These are phyloP conservation scores for Mycena filopes DNA, from an alignment of 768 basidiomycete species.

Conservation along the genomic window DNA sequence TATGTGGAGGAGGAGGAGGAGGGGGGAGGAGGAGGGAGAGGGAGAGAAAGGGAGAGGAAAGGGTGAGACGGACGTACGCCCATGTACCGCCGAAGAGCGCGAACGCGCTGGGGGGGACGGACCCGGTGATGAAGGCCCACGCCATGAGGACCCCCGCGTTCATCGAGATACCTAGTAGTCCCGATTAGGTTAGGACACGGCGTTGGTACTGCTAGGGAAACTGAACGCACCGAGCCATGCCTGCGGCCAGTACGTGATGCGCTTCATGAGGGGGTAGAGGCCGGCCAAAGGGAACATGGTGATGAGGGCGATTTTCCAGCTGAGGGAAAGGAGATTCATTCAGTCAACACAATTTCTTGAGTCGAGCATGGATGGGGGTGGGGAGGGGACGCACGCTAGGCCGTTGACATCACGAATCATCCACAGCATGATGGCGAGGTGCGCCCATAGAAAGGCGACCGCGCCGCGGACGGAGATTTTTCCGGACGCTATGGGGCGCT, in stretches of 20 bases:
- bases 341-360: no score
- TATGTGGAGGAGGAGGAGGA: background rate
- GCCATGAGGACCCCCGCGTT: slow-evolving; percentile 36
- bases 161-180: slow-evolving; percentile 36
- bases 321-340: slow-evolving; percentile 11
- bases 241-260: slow-evolving; percentile 54
- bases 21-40: no score
- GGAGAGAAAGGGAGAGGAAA: no score
- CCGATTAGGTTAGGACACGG: background rate
- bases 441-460: slow-evolving; percentile 36
- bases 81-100: slow-evolving; percentile 29
- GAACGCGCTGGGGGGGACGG: slow-evolving; percentile 23
- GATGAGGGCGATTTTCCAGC: slow-evolving; percentile 34
- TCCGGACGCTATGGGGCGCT: slow-evolving; percentile 43
- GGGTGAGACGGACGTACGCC: slow-evolving; percentile 15
- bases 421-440: slow-evolving; percentile 32
- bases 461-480: slow-evolving; percentile 41
- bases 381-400: slow-evolving; percentile 23
- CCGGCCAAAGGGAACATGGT: slow-evolving; percentile 40
- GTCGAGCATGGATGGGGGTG: background rate
- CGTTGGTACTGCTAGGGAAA: no score
- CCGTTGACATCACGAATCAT: slow-evolving; percentile 30
- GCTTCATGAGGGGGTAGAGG: slow-evolving; percentile 55
- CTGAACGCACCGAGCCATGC: slow-evolving; percentile 46
- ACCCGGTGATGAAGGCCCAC: slow-evolving; percentile 36